These are phyloP conservation scores for Komagataella pseudopastoris DNA, from an alignment of 805 yeast genomes.

Conservation along the genomic window DNA sequence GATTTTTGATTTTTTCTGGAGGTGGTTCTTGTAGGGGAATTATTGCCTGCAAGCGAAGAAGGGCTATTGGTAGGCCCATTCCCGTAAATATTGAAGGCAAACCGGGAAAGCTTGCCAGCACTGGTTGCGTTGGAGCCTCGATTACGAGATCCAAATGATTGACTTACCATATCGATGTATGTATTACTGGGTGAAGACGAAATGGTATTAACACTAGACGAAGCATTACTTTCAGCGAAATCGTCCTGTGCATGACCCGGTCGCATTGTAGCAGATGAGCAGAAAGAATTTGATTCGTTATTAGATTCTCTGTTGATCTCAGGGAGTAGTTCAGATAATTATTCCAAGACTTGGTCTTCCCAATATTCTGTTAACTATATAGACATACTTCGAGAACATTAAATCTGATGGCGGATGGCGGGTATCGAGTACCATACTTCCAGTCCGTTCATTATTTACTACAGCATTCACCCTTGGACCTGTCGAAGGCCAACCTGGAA, in stretches of 20 bases:
- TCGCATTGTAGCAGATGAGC: neutral
- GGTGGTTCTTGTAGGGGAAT: neutral
- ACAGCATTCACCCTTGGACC: neutral
- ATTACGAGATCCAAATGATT: neutral
- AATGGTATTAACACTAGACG: neutral
- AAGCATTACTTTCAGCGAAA: neutral
- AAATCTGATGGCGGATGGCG: neutral
- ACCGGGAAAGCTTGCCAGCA: constrained; percentile 27
- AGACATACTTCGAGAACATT: neutral
- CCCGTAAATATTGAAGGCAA: constrained; percentile 51
- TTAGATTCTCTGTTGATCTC: neutral
- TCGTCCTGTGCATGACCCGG: neutral
- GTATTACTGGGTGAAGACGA: neutral
- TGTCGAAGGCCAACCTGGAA: constrained; percentile 37
- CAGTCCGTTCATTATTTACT: neutral
- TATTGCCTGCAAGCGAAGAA: neutral
- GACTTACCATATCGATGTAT: neutral
- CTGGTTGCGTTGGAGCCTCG: neutral
- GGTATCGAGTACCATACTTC: neutral
- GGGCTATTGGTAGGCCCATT: constrained; percentile 9
- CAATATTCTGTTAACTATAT: neutral
- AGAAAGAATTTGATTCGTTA: neutral
- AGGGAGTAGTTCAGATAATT: neutral
- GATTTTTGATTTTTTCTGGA: constrained; percentile 5
- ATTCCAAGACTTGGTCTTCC: neutral